These are phyloP conservation scores for Glaciozyma martinii DNA, from an alignment of 768 basidiomycete genomes.

Conservation along the genomic window DNA sequence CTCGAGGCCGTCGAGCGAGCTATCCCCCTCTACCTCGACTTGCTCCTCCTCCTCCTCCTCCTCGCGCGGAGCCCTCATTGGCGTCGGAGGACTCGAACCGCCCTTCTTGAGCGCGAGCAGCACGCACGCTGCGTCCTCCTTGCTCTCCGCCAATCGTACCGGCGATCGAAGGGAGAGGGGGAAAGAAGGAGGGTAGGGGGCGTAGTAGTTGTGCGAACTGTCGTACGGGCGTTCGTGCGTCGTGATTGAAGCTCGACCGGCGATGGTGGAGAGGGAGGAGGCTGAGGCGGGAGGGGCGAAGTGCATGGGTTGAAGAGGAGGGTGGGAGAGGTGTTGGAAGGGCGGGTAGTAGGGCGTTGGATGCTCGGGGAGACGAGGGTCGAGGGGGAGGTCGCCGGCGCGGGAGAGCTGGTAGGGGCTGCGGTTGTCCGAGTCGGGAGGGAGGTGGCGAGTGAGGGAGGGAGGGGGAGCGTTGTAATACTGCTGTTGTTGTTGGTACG, in stretches of 20 bases:
- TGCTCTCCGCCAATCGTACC: neutral
- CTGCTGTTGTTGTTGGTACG: neutral
- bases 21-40: neutral
- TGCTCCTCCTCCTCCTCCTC: neutral
- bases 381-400: neutral
- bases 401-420: neutral
- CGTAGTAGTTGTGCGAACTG: neutral
- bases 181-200: neutral
- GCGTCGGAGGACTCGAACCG: neutral
- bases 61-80: neutral
- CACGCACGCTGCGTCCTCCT: neutral
- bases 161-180: neutral
- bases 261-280: too few species aligned
- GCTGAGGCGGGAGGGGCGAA: too few species aligned
- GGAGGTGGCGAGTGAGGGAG: neutral
- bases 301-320: too few species aligned
- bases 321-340: too few species aligned
- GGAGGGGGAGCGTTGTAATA: neutral
- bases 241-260: too few species aligned
- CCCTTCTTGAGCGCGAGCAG: constrained; percentile 1
- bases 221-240: too few species aligned
- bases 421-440: neutral
- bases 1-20: too few species aligned
- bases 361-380: too few species aligned
- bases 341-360: too few species aligned